Evolutionary conservation across 2,329 filamentous ascomycete species (phyloP).

Genomic region (Daldinia sp.): DNA sequence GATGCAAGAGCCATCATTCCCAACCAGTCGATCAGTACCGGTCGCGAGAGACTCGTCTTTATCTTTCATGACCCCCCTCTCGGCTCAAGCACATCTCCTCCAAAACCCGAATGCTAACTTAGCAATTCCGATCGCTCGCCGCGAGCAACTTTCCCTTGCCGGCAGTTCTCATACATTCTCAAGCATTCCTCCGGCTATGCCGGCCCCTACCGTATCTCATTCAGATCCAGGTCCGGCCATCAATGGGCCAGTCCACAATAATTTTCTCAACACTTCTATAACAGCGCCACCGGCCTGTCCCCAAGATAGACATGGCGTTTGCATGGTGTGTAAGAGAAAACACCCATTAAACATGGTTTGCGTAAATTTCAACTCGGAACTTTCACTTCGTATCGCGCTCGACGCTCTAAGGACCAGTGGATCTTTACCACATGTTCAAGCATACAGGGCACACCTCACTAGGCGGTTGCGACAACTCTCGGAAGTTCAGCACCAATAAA

Average conservation of each 20-base stretch:
- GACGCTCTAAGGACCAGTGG: conserved; percentile 45
- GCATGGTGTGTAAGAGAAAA: conserved; percentile 39
- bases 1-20: background rate
- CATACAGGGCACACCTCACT: conserved; percentile 28
- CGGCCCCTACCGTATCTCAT: conserved; percentile 1
- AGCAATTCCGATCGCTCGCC: conserved; percentile 21
- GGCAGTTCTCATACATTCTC: background rate
- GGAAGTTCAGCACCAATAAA: background rate
- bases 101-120: conserved; percentile 23
- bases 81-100: background rate
- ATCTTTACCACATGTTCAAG: conserved; percentile 9
- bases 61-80: background rate
- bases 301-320: conserved; percentile 35
- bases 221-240: conserved; percentile 1
- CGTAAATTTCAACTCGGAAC: conserved; percentile 45
- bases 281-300: conserved; percentile 16
- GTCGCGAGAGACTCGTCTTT: background rate
- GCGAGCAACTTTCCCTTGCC: background rate
- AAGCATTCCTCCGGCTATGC: conserved; percentile 9
- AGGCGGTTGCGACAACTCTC: conserved; percentile 36
- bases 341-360: conserved; percentile 40
- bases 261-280: conserved; percentile 25
- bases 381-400: conserved; percentile 49
- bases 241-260: conserved; percentile 8
- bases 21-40: background rate